Evolutionary conservation across 2,329 filamentous ascomycete species (phyloP).

Genomic region (Colletotrichum magnum): DNA sequence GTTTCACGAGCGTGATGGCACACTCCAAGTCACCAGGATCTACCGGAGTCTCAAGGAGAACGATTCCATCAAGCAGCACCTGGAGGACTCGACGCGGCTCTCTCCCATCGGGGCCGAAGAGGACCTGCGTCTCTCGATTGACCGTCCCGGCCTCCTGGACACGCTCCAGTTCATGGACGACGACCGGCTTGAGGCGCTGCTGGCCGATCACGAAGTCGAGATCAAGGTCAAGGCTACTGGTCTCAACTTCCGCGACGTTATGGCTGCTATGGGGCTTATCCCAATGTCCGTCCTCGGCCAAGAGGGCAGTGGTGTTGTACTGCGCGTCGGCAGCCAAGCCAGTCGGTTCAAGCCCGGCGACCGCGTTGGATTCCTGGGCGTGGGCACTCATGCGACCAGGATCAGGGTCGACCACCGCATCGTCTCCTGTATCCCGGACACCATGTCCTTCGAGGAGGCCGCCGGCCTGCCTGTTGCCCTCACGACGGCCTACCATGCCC

Average conservation of each 20-base stretch:
- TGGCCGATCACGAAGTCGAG: conserved; percentile 47
- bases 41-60: neutral
- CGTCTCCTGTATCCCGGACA: conserved; percentile 48
- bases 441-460: conserved; percentile 51
- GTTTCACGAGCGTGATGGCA: too few species aligned
- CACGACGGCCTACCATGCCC: conserved; percentile 50
- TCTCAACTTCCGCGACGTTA: conserved; percentile 55
- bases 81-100: too few species aligned
- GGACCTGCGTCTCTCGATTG: neutral
- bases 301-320: conserved; percentile 47
- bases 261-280: conserved; percentile 47
- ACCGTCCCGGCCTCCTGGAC: conserved; percentile 41
- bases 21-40: too few species aligned
- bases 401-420: conserved; percentile 8
- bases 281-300: conserved; percentile 43
- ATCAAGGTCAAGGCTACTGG: conserved; percentile 49
- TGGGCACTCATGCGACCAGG: neutral
- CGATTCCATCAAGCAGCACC: neutral
- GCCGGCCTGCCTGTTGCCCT: conserved; percentile 51
- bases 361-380: conserved; percentile 23
- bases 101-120: neutral
- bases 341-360: conserved; percentile 29
- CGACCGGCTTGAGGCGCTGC: conserved; percentile 32
- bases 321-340: conserved; percentile 41
- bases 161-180: conserved; percentile 48